Evolutionary conservation across 306 rosid species (phyloP), one percentile per base, ranked within the genome.

Genomic region (Inga oerstediana): DNA sequence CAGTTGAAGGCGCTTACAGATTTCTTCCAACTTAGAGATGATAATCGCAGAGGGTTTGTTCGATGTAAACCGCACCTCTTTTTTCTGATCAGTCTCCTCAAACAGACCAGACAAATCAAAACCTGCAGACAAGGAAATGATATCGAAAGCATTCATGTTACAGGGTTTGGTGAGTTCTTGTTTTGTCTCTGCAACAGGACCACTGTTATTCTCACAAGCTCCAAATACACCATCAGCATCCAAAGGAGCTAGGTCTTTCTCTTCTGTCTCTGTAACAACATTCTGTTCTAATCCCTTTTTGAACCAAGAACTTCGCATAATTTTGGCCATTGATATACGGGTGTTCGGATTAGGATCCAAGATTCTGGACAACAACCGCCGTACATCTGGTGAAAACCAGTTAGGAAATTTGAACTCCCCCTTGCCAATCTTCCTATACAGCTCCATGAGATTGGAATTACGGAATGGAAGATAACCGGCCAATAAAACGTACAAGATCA

Each of bases 391-490:
- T 16, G 93, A 67, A 81, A 97, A 92, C 99, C 98, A 97, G 77
- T 88, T 94, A 51, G 99, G 99, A 78, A 85, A 94, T 85, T 91
- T 97, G 77, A 85, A 91, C 22, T 94, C 97, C 10, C 85, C 98
- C 84, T 84, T 91, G 45, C 82, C 87, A 61, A 97, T 97, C 92
- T 92, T 94, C 89, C 83, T 89, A 59, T 97, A 97, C 97, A 97
- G 77, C 85, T 92, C 99, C 97, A 92, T 94, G 77, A 97, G 89
- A 85, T 97, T 97, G 56, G 93, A 54, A 83, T 97, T 98, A 6
- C 86, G 95, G 85, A 97, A 97, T 10, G 99, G 99, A 79, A 94
- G 97, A 89, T 84, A 91, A 43, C 99, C 98, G 34, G 99, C 97
- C 88, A 97, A 83, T 2, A 97, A 91, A 87, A 91, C 99, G 75